Base-by-base conservation (phyloP, 176 grass and related monocot species). In the Bothriochloa decipiens region DNA sequence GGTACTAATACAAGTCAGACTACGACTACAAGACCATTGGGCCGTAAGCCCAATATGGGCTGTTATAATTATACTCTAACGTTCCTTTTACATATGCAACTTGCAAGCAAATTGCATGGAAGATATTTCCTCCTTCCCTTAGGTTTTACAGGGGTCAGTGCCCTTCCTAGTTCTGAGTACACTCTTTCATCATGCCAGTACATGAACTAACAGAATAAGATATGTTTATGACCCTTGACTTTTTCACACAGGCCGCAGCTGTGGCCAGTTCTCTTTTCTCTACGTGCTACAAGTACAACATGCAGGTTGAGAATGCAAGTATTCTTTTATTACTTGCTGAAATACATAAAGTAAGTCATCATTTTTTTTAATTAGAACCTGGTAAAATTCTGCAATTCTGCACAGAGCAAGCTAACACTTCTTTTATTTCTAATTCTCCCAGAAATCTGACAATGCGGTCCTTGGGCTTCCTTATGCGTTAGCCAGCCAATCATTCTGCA, bases 291-390 rank as follows among this genome's bases (percentile, higher is more conserved):
- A 96, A 94, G 65, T 94, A 94, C 78, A 99, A 91, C 82, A 92
- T 99, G 96, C 91, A 99, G 75, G 86, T 96, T 69, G 93, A 99
- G 75, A 94, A 99, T 86, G 96, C 96, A 61, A 94, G 87, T 69
- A 84, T 99, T 90, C 96, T 99, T 92, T 80, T 96, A 78, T 89
- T 99, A 63, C 91, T 99, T 83, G 89, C 93, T 81, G 96, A 96
- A 92, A 92, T 99, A 89, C 86, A 96, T 58, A 96, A 88, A 91
- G 96, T 93, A 92, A 92, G 70, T 37, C 60, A 64, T 20, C 23
- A 6, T 20, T 10, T 22, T 55, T 83, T 71, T 2, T 18, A 20
- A 14, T 13, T 26, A 58, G 15, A 78, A 82, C 37, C 25, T 45
- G 45, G 43, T 72, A 67, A 39, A 39, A 52, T 69, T 22, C 36